A percentile compares a stretch with the other conserved stretches of the same genome.
These are phyloP conservation scores for Bidens hawaiensis DNA, from an alignment of 140 eudicot species.

Conservation along the genomic window DNA sequence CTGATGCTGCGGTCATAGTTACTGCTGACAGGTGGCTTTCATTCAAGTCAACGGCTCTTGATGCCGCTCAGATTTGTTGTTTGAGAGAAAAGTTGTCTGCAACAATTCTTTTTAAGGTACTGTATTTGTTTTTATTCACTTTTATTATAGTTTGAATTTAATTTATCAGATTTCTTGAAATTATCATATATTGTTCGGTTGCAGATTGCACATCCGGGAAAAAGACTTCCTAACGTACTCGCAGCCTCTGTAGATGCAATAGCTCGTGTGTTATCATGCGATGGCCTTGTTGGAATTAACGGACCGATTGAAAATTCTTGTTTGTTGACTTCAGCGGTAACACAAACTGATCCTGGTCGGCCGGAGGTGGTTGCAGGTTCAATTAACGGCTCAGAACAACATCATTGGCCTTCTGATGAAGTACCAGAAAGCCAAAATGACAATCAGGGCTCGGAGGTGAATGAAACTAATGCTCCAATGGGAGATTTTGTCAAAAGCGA, in stretches of 20 bases:
- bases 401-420: too few species aligned
- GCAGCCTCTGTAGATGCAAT: constrained; percentile 57
- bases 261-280: constrained; percentile 57
- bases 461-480: constrained; percentile 25
- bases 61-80: constrained; percentile 88
- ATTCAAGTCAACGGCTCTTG: constrained; percentile 71
- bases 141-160: neutral
- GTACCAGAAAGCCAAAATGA: too few species aligned
- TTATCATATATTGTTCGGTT: too few species aligned
- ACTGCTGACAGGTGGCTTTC: constrained; percentile 84
- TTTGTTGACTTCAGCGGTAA: too few species aligned
- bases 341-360: neutral
- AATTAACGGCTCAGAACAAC: neutral
- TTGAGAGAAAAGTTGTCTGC: constrained; percentile 80
- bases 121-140: neutral
- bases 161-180: neutral
- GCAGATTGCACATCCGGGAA: constrained; percentile 60
- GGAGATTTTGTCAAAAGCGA: constrained; percentile 34
- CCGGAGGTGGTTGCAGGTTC: neutral
- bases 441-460: too few species aligned
- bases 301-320: too few species aligned
- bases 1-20: constrained; percentile 61
- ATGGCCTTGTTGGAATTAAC: constrained; percentile 60
- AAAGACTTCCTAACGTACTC: constrained; percentile 61
- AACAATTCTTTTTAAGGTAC: constrained; percentile 70